Base-by-base conservation (phyloP, 2,329 filamentous ascomycete species). In the Ophiocordyceps robertsii region DNA sequence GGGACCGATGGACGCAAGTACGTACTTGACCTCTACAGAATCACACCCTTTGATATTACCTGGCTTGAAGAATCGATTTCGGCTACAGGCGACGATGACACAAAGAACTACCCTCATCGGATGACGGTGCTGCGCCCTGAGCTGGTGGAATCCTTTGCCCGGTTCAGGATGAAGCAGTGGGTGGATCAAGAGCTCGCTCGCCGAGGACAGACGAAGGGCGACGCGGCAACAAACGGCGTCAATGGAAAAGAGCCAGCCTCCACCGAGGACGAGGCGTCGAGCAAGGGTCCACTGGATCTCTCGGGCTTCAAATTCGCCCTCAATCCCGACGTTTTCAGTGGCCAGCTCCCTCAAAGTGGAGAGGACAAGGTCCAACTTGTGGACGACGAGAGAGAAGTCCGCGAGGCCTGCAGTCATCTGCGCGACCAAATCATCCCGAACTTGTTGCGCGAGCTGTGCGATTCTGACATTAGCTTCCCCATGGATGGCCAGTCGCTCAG, bases 1-100 rank as follows among this genome's bases (percentile, higher is more conserved):
- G 92, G 92, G 39, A 98, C 92, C 1, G 92, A 98, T 57, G 92
- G 89, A 32, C 79, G 92, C 53, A 95, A 95, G 61, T 98, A 98
- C 58, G 86, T 95, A n/a, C 75, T 98, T 40, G 92, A 98, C 56
- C 68, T 98, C 42, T 98, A 98, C 69, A 80, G 92, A 44, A 82
- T 96, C 49, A 94, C 92, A 3, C 92, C 92, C 6, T 67, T 96
- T 44, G 92, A 98, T 61, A 80, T 95, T 43, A 64, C 73, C 19
- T 98, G 93, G 89, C 73, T 95, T 52, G 90, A 98, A 51, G 81
- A 90, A 58, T 71, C 77, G 51, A 70, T 67, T 14, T 61, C 64
- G 42, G 68, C 71, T 47, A 58, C 67, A 43, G 65, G 62, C 10
- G 65, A 62, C 14, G 52, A 59, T 37, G 56, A 59, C 19, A 59